These are phyloP conservation scores for Pleurotus tuber-regium DNA, from an alignment of 768 basidiomycete genomes.

Conservation along the genomic window DNA sequence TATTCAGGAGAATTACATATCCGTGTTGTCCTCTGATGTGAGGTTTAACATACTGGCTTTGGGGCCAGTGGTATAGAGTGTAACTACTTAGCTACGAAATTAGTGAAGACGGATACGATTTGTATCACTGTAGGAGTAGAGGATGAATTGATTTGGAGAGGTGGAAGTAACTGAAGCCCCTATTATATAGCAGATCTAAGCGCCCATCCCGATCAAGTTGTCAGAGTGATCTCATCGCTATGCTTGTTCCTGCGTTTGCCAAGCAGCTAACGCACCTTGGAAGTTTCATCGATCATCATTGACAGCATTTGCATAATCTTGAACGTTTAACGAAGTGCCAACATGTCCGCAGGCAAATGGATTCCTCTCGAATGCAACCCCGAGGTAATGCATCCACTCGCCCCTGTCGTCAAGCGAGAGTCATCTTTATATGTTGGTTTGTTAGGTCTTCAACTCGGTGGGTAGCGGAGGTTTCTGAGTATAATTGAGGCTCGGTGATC, in stretches of 20 bases:
- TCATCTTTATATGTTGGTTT: not conserved
- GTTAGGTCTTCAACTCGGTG: conserved; percentile 48
- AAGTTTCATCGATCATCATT: not conserved
- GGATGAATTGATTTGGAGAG: too few relatives aligned
- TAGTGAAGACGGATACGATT: too few relatives aligned
- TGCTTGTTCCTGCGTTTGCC: too few relatives aligned
- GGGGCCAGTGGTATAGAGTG: conserved; percentile 24
- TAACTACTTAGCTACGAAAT: too few relatives aligned
- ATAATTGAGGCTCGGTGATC: not conserved
- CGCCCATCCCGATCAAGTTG: too few relatives aligned
- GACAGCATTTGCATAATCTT: not conserved
- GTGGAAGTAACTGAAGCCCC: too few relatives aligned
- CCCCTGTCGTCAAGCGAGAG: not conserved
- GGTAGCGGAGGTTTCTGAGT: conserved; percentile 13
- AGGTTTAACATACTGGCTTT: conserved; percentile 68
- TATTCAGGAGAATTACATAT: conserved; percentile 59
- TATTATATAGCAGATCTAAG: too few relatives aligned
- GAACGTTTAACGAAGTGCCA: too few relatives aligned
- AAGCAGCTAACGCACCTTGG: too few relatives aligned
- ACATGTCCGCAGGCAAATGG: conserved; percentile 38
- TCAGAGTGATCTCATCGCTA: too few relatives aligned
- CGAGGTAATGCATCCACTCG: too few relatives aligned
- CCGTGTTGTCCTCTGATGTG: conserved; percentile 45
- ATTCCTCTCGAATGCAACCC: conserved; percentile 81
- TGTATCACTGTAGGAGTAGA: too few relatives aligned